Evolutionary conservation across 305 asterid genomes (phyloP).

Genomic region (Euphrasia arctica): DNA sequence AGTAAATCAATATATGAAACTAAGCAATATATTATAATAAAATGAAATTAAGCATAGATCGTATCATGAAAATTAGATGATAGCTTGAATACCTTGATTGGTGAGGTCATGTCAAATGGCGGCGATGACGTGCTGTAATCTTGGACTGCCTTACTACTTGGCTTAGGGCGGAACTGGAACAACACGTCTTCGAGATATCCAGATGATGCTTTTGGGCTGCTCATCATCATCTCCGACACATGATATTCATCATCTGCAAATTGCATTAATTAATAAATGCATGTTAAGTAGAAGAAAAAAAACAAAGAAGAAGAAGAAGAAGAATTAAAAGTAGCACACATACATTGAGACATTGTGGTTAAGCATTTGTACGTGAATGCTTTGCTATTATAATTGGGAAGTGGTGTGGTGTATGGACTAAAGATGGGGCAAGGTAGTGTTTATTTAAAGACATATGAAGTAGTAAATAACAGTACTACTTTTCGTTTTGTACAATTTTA

Average conservation of each 20-base stretch:
- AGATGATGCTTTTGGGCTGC: slow-evolving; percentile 29
- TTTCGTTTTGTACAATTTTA: too few relatives aligned
- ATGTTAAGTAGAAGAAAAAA: neutral
- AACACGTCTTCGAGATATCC: slow-evolving; percentile 90
- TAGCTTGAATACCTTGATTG: slow-evolving; percentile 1
- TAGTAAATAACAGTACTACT: too few relatives aligned
- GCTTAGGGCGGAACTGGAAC: slow-evolving; percentile 64
- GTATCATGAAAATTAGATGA: neutral
- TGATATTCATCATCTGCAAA: neutral
- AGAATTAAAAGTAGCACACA: neutral
- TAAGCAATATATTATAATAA: neutral
- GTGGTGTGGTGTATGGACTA: neutral
- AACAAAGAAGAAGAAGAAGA: neutral
- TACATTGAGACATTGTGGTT: neutral
- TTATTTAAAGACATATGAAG: too few relatives aligned
- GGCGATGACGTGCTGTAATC: neutral
- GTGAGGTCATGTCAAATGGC: neutral
- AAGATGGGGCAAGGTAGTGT: too few relatives aligned
- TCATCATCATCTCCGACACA: neutral
- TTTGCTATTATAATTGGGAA: neutral
- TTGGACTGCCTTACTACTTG: slow-evolving; percentile 40
- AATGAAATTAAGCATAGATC: neutral
- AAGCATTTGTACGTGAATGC: neutral
- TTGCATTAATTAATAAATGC: neutral
- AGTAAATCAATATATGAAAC: too few relatives aligned